A percentile compares a stretch with the other conserved stretches of the same genome.
Evolutionary conservation across 768 basidiomycete genomes (phyloP).

Genomic region (Lactarius akahatsu): DNA sequence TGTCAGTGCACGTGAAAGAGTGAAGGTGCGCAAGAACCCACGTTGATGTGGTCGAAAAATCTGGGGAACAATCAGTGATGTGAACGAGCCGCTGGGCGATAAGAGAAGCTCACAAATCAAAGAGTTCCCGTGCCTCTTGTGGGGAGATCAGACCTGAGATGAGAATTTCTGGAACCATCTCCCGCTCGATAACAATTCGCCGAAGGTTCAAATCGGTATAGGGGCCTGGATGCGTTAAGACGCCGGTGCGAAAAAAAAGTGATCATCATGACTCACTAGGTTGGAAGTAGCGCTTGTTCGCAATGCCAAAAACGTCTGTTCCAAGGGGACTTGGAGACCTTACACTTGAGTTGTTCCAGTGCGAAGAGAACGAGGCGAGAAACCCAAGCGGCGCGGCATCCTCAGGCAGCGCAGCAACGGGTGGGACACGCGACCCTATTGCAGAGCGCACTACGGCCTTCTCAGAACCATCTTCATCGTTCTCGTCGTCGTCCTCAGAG

Average conservation of each 20-base stretch:
- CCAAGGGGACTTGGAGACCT: slow-evolving; percentile 9
- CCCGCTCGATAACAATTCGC: slow-evolving; percentile 37
- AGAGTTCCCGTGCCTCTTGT: slow-evolving; percentile 34
- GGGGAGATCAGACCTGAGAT: slow-evolving; percentile 36
- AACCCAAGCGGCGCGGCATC: slow-evolving; percentile 21
- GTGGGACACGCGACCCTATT: slow-evolving; percentile 2
- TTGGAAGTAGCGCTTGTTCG: slow-evolving; percentile 28
- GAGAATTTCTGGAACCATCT: slow-evolving; percentile 36
- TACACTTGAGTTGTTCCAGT: not conserved
- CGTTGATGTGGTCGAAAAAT: slow-evolving; percentile 56
- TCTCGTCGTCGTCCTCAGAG: slow-evolving; percentile 30
- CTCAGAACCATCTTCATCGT: slow-evolving; percentile 23
- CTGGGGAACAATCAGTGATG: slow-evolving; percentile 33
- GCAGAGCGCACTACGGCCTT: slow-evolving; percentile 21
- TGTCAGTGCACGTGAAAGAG: slow-evolving; percentile 20
- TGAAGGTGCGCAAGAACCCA: slow-evolving; percentile 33
- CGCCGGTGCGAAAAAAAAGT: not conserved
- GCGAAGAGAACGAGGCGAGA: slow-evolving; percentile 24
- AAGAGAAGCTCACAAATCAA: slow-evolving; percentile 34
- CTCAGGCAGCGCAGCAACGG: slow-evolving; percentile 11
- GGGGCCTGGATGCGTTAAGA: slow-evolving; percentile 30
- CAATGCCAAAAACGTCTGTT: slow-evolving; percentile 19
- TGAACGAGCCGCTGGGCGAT: not conserved
- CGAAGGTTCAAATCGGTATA: slow-evolving; percentile 35
- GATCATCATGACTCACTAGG: slow-evolving; percentile 15